Percentiles rank a stretch among this genome's conserved stretches.
Evolutionary conservation across 169 alveolate genomes (phyloP).

Genomic region (Plasmodium reichenowi): DNA sequence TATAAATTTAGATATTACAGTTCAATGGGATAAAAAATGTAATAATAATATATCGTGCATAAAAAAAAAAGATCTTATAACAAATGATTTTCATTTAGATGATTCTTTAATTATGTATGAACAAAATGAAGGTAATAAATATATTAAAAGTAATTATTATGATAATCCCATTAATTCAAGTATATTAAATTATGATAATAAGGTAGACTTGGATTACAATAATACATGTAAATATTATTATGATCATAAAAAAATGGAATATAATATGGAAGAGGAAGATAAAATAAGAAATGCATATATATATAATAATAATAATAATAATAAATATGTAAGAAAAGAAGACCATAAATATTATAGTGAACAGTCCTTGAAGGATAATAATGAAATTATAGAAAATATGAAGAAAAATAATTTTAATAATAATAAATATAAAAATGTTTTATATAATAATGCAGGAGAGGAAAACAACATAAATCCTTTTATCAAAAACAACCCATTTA

Average conservation of each 20-base stretch:
- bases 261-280: neutral
- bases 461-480: too few relatives aligned
- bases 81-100: neutral
- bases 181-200: neutral
- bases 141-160: neutral
- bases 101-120: neutral
- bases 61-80: neutral
- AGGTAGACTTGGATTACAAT: neutral
- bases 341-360: too few relatives aligned
- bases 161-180: neutral
- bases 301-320: conserved; percentile 1
- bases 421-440: too few relatives aligned
- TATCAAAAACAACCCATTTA: too few relatives aligned
- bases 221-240: neutral
- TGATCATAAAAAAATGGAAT: neutral
- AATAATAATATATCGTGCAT: neutral
- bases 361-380: too few relatives aligned
- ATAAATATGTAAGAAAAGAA: neutral
- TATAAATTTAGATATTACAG: conserved; percentile 45
- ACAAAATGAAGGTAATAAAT: neutral
- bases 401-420: too few relatives aligned
- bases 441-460: too few relatives aligned
- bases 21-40: conserved; percentile 42
- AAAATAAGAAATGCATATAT: neutral
- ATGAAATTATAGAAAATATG: too few relatives aligned